phyloP scores from a whole-genome alignment of 345 rosid species.

The Conringia planisiliqua region DNA sequence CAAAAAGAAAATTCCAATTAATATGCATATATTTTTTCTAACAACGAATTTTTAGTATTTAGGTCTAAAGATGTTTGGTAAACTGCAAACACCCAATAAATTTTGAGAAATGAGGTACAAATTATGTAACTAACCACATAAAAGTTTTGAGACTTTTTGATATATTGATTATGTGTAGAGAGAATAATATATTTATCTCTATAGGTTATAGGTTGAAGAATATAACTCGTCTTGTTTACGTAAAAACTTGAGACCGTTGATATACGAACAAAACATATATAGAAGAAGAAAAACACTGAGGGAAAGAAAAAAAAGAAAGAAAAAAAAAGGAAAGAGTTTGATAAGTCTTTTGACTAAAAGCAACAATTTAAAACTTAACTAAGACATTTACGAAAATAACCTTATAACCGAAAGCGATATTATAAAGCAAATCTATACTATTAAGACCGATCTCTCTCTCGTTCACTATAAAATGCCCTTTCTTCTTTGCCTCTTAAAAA shows the following conservation, averaged over 20 bases:
- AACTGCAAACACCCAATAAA: neutral
- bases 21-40: neutral
- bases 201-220: neutral
- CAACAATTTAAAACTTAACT: neutral
- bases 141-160: neutral
- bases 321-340: neutral
- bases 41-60: neutral
- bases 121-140: neutral
- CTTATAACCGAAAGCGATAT: slow-evolving; percentile 19
- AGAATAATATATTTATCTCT: too few relatives aligned
- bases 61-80: neutral
- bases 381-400: neutral
- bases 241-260: slow-evolving; percentile 1
- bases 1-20: neutral
- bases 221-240: neutral
- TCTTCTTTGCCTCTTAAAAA: slow-evolving; percentile 9
- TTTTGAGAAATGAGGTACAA: neutral
- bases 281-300: neutral
- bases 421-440: neutral
- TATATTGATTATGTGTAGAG: neutral
- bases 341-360: neutral
- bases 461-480: slow-evolving; percentile 11
- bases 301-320: too few relatives aligned
- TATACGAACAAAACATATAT: neutral
- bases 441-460: neutral